Evolutionary conservation across 208 protist species (phyloP).

Genomic region (Wallacemonas sp.): DNA sequence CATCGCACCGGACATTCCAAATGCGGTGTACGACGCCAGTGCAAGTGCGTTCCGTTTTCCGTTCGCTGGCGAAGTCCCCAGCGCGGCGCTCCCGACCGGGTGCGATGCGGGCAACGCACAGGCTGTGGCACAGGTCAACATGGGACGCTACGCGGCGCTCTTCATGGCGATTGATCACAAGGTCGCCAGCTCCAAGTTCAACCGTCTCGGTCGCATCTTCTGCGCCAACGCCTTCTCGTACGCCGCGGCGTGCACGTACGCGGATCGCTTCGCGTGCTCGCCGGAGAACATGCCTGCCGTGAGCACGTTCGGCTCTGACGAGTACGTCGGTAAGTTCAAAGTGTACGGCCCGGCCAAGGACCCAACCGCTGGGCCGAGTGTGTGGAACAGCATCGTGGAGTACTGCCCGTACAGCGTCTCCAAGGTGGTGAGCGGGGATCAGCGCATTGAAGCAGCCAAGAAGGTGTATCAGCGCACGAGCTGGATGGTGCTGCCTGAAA

Average conservation of each 20-base stretch:
- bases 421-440: constrained; percentile 48
- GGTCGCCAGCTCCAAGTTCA: constrained; percentile 40
- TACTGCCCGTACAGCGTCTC: constrained; percentile 21
- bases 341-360: constrained; percentile 48
- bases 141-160: constrained; percentile 42
- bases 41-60: neutral
- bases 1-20: constrained; percentile 25
- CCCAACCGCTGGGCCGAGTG: constrained; percentile 34
- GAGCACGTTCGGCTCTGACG: neutral
- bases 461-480: constrained; percentile 37
- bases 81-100: neutral
- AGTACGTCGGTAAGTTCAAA: constrained; percentile 19
- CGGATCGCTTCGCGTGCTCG: constrained; percentile 32
- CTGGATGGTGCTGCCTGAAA: constrained; percentile 41
- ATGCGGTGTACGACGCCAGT: neutral
- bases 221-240: constrained; percentile 51
- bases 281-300: constrained; percentile 10
- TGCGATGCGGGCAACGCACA: neutral
- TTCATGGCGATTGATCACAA: constrained; percentile 57
- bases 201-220: constrained; percentile 44
- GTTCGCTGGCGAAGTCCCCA: neutral
- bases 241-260: constrained; percentile 59
- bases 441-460: constrained; percentile 47
- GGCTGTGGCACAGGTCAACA: constrained; percentile 17
- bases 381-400: constrained; percentile 41